Evolutionary conservation across 495 filamentous ascomycete genomes (phyloP).

Genomic region (Xylaria acuta): DNA sequence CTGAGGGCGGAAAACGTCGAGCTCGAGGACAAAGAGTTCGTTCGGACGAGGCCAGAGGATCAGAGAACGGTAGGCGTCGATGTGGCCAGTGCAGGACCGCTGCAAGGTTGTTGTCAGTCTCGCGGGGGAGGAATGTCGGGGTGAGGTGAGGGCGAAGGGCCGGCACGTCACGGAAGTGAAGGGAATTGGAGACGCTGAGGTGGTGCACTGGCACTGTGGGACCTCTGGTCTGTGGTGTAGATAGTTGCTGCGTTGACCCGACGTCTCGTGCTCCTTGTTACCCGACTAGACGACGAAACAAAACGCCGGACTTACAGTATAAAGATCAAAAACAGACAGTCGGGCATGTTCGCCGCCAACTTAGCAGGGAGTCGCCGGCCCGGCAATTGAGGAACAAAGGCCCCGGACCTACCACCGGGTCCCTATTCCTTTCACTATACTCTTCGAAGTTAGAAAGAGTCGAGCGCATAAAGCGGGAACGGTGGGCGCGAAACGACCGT

Average conservation of each 20-base stretch:
- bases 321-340: constrained; percentile 21
- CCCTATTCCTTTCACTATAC: constrained; percentile 9
- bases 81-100: background rate
- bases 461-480: constrained; percentile 19
- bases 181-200: constrained; percentile 22
- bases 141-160: constrained; percentile 12
- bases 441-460: background rate
- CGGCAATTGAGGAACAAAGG: constrained; percentile 22
- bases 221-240: constrained; percentile 5
- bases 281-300: constrained; percentile 3
- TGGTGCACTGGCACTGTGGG: constrained; percentile 20
- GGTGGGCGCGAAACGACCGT: constrained; percentile 5
- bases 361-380: background rate
- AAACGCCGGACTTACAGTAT: background rate
- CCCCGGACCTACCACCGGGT: constrained; percentile 1
- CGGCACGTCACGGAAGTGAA: constrained; percentile 22
- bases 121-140: constrained; percentile 8
- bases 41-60: background rate
- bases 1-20: background rate
- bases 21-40: background rate
- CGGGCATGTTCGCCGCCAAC: background rate
- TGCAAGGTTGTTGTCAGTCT: constrained; percentile 5
- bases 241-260: constrained; percentile 1
- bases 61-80: background rate
- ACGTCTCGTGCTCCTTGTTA: constrained; percentile 19